Conservation (phyloP, 1,284 basidiomycete genomes). For the Trichosporon faecale region DNA sequence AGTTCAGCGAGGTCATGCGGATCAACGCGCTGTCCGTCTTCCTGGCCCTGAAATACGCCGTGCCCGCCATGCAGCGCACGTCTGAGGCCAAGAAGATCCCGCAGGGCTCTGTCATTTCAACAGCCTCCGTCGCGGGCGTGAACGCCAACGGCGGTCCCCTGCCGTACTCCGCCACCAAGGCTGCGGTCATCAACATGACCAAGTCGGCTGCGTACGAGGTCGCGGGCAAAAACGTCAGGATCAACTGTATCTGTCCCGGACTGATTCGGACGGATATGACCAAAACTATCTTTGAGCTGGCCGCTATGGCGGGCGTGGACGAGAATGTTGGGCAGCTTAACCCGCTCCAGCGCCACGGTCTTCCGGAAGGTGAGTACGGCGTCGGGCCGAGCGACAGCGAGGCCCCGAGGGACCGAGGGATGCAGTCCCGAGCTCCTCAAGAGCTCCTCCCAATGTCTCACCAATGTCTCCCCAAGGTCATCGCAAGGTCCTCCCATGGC, state of each 20-base stretch:
- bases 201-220: slow-evolving; percentile 77
- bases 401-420: too few relatives aligned
- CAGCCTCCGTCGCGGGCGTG: slow-evolving; percentile 84
- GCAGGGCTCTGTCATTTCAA: slow-evolving; percentile 82
- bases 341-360: slow-evolving; percentile 72
- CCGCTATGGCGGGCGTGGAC: slow-evolving; percentile 67
- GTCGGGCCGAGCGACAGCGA: too few relatives aligned
- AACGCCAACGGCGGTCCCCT: slow-evolving; percentile 78
- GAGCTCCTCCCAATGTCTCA: too few relatives aligned
- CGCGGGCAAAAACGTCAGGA: slow-evolving; percentile 74
- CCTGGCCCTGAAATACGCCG: slow-evolving; percentile 83
- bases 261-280: slow-evolving; percentile 85
- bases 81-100: slow-evolving; percentile 65
- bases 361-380: slow-evolving; percentile 47
- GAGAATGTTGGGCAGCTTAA: slow-evolving; percentile 82
- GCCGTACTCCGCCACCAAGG: slow-evolving; percentile 87
- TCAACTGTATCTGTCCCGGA: slow-evolving; percentile 88
- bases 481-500: too few relatives aligned
- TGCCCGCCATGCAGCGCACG: slow-evolving; percentile 70
- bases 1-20: slow-evolving; percentile 71
- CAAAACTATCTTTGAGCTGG: slow-evolving; percentile 66
- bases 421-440: too few relatives aligned
- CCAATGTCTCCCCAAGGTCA: too few relatives aligned
- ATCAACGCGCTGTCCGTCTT: slow-evolving; percentile 82
- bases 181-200: slow-evolving; percentile 82